These are phyloP conservation scores for Mucor racemosus DNA, from an alignment of 371 early-diverging fungal genomes.

Conservation along the genomic window DNA sequence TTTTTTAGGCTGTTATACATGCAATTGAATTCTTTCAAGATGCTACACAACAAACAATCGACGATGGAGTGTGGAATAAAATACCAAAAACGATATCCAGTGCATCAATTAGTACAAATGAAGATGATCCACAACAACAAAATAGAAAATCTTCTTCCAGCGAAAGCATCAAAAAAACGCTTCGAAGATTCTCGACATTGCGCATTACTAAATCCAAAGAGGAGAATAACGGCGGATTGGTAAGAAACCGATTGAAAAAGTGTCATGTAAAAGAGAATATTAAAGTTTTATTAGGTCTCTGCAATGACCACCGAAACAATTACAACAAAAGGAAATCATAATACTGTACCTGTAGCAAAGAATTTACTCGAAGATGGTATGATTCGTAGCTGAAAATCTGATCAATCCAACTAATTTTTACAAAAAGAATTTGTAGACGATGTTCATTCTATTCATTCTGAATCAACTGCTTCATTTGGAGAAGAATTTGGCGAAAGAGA, in stretches of 20 bases:
- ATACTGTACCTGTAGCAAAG: not conserved
- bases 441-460: slow-evolving; percentile 17
- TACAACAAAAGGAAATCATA: not conserved
- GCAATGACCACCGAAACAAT: not conserved
- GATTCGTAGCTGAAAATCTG: not conserved
- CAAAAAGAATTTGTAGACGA: slow-evolving; percentile 18
- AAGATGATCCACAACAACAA: not conserved
- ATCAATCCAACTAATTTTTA: not conserved
- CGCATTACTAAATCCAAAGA: slow-evolving; percentile 27
- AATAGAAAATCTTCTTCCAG: not conserved
- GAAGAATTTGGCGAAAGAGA: slow-evolving; percentile 9
- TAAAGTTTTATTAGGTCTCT: slow-evolving; percentile 8
- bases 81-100: slow-evolving; percentile 50
- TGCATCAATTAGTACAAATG: not conserved
- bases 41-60: slow-evolving; percentile 31
- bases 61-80: slow-evolving; percentile 83
- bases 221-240: slow-evolving; percentile 7
- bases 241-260: not conserved
- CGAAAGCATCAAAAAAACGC: slow-evolving; percentile 10
- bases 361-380: slow-evolving; percentile 16
- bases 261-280: not conserved
- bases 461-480: slow-evolving; percentile 18
- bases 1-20: slow-evolving; percentile 81
- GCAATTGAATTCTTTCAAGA: slow-evolving; percentile 90
- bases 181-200: slow-evolving; percentile 21